Conservation (phyloP, 495 filamentous ascomycete species). For the Lasiosphaeris hirsuta region DNA sequence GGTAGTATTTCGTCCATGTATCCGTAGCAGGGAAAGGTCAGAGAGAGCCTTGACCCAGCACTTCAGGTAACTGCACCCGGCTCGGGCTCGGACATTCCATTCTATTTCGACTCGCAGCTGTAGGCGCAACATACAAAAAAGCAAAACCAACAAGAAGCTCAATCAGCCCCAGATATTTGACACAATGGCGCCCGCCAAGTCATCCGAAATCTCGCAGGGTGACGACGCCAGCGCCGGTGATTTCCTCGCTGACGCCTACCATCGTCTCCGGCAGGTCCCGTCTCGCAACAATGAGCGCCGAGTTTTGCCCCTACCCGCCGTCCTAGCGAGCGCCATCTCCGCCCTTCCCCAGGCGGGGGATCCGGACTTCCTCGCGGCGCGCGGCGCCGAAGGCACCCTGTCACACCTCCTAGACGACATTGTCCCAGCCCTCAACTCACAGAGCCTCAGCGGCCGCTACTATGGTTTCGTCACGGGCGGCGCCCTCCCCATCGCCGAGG, state of each 20-base stretch:
- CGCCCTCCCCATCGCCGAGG: constrained; percentile 70
- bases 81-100: neutral
- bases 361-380: constrained; percentile 15
- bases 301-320: constrained; percentile 20
- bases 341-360: constrained; percentile 23
- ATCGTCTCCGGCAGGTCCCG: constrained; percentile 20
- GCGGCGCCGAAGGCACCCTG: constrained; percentile 26
- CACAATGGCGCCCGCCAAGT: neutral
- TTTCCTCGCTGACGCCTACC: constrained; percentile 16
- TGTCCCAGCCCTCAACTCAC: constrained; percentile 62
- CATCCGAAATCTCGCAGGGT: neutral
- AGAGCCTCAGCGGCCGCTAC: constrained; percentile 62
- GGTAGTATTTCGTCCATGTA: no score
- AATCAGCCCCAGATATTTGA: no score
- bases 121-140: neutral
- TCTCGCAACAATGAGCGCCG: constrained; percentile 7
- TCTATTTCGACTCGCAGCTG: no score
- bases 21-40: no score
- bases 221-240: neutral
- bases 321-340: constrained; percentile 18
- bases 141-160: neutral
- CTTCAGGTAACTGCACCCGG: no score
- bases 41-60: no score
- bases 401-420: constrained; percentile 54
- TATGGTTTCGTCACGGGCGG: constrained; percentile 90